Base-by-base conservation (phyloP, 495 filamentous ascomycete species). In the Corynascus novoguineensis region DNA sequence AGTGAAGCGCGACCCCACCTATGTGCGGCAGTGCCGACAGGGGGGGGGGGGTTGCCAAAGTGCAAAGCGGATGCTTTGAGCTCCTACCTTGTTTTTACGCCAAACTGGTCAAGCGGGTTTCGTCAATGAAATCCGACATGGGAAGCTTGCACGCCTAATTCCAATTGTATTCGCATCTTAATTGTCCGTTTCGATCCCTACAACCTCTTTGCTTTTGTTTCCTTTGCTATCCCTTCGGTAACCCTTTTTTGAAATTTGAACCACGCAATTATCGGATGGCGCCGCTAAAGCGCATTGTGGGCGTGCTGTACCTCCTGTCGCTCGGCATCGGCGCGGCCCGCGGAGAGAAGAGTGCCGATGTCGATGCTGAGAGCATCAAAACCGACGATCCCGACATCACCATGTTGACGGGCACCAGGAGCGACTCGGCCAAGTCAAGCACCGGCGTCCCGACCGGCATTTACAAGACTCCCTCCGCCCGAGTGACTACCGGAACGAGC, bases 361-460 rank as follows among this genome's bases (percentile, higher is more conserved):
- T 17, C 3, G 14, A 40, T 41, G 42, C 32, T 28, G 28, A 48
- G 22, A 31, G 21, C 10, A 37, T 19, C 29, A 31, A 41, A 17
- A 22, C 25, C 17, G 47, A 46, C 21, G 48, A 37, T 1, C n/a
- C 31, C 52, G 70, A 66, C 24, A 32, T 75, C 46, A 74, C 66
- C 44, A 68, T 71, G 40, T 40, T 72, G 60, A 69, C 68, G 5
- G 71, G 71, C 14, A 78, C 73, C 12, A 71, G 66, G 54, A 60
- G 63, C n/a, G 60, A 60, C 19, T 28, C 59, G 0, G 64, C 38
- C 24, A 57, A 65, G 48, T 34, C 32, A 8, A 10, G 48, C 12
- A 71, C 67, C 8, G 34, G 28, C 5, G 10, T 27, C 1, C 68
- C 72, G 6, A 72, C 74, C 14, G 68, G 66, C 12, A 55, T 60